phyloP scores from a whole-genome alignment of 352 stramenopile species.

The Globisporangium perplexum region DNA sequence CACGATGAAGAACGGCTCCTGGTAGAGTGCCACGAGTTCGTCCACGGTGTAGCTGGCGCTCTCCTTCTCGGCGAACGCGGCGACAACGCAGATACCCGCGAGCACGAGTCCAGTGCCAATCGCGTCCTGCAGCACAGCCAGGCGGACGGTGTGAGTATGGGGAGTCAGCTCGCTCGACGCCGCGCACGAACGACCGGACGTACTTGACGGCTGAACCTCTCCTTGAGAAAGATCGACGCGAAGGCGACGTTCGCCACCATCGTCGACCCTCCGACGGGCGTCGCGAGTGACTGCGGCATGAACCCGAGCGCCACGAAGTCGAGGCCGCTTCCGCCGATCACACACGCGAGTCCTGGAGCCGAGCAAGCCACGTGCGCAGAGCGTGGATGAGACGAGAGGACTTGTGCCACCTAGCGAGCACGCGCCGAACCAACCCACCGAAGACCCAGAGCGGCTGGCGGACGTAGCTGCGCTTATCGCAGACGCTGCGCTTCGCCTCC shows the following conservation, averaged over 20 bases:
- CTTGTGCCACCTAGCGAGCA: too few species aligned
- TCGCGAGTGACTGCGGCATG: constrained; percentile 73
- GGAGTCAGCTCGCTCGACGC: too few species aligned
- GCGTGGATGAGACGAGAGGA: neutral
- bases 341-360: constrained; percentile 37
- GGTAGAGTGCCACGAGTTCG: constrained; percentile 65
- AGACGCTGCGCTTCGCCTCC: constrained; percentile 54
- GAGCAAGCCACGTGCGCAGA: neutral
- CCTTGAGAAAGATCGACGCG: constrained; percentile 70
- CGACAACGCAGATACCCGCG: constrained; percentile 68
- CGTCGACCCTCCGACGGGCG: constrained; percentile 68
- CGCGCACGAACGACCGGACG: neutral
- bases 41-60: constrained; percentile 72
- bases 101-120: constrained; percentile 67
- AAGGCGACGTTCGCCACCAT: constrained; percentile 86
- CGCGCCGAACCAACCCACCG: too few species aligned
- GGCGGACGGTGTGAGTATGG: neutral
- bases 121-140: constrained; percentile 26
- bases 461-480: constrained; percentile 66
- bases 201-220: constrained; percentile 51
- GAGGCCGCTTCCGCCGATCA: constrained; percentile 60
- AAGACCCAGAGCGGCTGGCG: constrained; percentile 77
- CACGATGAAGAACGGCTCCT: constrained; percentile 49
- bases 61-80: constrained; percentile 71
- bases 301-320: constrained; percentile 81